Conservation (phyloP, 2,329 filamentous ascomycete species). For the Teratosphaeria epicoccoides region DNA sequence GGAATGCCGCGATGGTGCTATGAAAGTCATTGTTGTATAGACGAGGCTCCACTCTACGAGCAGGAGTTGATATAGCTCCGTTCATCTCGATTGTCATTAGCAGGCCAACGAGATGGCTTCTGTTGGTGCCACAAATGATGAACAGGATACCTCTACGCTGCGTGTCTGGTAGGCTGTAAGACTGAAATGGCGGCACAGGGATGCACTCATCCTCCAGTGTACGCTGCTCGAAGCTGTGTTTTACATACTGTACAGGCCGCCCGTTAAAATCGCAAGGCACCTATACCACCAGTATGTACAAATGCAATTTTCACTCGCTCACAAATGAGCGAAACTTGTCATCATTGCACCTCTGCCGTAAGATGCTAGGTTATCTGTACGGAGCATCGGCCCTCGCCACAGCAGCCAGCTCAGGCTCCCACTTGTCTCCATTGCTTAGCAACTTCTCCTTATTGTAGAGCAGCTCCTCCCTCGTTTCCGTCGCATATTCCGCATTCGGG, state of each 20-base stretch:
- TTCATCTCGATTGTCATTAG: no score
- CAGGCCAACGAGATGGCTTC: no score
- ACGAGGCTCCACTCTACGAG: no score
- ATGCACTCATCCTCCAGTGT: no score
- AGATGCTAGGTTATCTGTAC: conserved; percentile 32
- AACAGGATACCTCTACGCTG: no score
- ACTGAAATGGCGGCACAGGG: no score
- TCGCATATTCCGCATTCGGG: conserved; percentile 65
- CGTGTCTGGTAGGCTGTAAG: no score
- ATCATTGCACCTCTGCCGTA: background rate
- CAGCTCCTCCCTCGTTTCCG: conserved; percentile 78
- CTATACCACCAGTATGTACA: background rate
- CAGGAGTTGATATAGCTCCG: no score
- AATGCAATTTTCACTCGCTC: background rate
- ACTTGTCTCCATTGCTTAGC: conserved; percentile 42
- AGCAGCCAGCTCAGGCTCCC: conserved; percentile 94
- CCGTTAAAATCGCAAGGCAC: background rate
- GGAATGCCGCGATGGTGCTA: no score
- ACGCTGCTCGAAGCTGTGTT: no score
- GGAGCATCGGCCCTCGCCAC: conserved; percentile 86
- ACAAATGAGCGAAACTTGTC: background rate
- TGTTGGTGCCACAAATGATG: no score
- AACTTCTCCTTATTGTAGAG: conserved; percentile 91
- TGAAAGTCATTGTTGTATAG: no score
- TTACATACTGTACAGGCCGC: background rate